Percentiles rank a stretch among this genome's conserved stretches.
Evolutionary conservation across 768 basidiomycete genomes (phyloP).

Genomic region (Lactarius sanguifluus): DNA sequence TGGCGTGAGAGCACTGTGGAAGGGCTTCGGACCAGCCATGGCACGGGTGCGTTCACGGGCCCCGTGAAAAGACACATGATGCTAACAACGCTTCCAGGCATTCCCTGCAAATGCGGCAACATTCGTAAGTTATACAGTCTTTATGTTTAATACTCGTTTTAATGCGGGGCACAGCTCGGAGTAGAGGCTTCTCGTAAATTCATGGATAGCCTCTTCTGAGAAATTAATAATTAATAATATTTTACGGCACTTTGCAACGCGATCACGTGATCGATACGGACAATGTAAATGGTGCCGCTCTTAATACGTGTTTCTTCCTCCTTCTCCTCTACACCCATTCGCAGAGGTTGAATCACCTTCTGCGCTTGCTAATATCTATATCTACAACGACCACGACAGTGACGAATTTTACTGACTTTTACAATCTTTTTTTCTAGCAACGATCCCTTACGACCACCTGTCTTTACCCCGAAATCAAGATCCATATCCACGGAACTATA

Average conservation of each 20-base stretch:
- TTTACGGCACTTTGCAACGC: constrained; percentile 1
- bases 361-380: neutral
- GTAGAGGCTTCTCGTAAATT: constrained; percentile 87
- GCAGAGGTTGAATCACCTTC: constrained; percentile 16
- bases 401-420: constrained; percentile 16
- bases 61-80: neutral
- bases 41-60: constrained; percentile 58
- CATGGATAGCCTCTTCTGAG: constrained; percentile 66
- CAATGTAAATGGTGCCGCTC: constrained; percentile 1
- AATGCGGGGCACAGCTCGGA: constrained; percentile 59
- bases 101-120: constrained; percentile 98
- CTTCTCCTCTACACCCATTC: constrained; percentile 13
- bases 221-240: neutral
- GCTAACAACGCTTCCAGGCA: constrained; percentile 50
- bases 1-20: constrained; percentile 89
- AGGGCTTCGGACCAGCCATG: constrained; percentile 98
- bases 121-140: constrained; percentile 56
- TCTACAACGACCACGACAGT: constrained; percentile 9
- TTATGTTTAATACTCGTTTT: neutral
- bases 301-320: constrained; percentile 9
- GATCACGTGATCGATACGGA: constrained; percentile 17
- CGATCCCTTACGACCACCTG: constrained; percentile 7
- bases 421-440: constrained; percentile 18
- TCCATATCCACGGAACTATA: constrained; percentile 2
- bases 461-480: constrained; percentile 8